These are phyloP conservation scores for Candida saitoana DNA, from an alignment of 805 yeast genomes.

Conservation along the genomic window DNA sequence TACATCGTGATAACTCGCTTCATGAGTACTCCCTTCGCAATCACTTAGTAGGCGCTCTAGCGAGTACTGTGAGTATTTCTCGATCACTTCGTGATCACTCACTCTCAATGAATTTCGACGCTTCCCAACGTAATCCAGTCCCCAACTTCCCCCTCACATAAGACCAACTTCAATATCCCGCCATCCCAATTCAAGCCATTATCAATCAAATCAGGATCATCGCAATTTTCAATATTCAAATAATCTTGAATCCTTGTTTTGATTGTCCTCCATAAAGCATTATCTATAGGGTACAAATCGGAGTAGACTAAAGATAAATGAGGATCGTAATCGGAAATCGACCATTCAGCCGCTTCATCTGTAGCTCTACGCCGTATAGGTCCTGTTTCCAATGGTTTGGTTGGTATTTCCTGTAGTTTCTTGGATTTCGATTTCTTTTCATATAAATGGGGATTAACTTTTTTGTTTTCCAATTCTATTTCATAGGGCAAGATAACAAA, in stretches of 20 bases:
- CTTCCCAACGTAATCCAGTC: constrained; percentile 66
- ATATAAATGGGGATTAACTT: constrained; percentile 36
- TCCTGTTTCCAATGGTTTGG: constrained; percentile 24
- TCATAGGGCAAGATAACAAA: constrained; percentile 46
- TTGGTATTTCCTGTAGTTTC: constrained; percentile 3
- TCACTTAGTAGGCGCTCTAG: too few relatives aligned
- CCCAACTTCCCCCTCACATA: constrained; percentile 66
- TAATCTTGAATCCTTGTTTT: constrained; percentile 64
- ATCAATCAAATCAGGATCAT: constrained; percentile 29
- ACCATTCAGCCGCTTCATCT: constrained; percentile 51
- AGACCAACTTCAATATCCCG: constrained; percentile 63
- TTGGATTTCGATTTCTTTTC: constrained; percentile 11
- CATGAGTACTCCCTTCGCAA: too few relatives aligned
- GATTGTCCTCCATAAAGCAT: constrained; percentile 60
- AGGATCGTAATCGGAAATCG: constrained; percentile 55
- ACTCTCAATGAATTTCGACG: constrained; percentile 33
- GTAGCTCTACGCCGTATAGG: constrained; percentile 42
- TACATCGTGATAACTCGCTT: too few relatives aligned
- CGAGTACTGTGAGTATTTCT: too few relatives aligned
- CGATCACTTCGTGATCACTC: not conserved
- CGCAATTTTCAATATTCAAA: constrained; percentile 46
- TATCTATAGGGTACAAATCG: constrained; percentile 59
- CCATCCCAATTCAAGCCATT: constrained; percentile 58
- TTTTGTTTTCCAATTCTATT: constrained; percentile 32
- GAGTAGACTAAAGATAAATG: constrained; percentile 72